Base-by-base conservation (phyloP, 2,329 filamentous ascomycete species). In the Apiospora koreana region DNA sequence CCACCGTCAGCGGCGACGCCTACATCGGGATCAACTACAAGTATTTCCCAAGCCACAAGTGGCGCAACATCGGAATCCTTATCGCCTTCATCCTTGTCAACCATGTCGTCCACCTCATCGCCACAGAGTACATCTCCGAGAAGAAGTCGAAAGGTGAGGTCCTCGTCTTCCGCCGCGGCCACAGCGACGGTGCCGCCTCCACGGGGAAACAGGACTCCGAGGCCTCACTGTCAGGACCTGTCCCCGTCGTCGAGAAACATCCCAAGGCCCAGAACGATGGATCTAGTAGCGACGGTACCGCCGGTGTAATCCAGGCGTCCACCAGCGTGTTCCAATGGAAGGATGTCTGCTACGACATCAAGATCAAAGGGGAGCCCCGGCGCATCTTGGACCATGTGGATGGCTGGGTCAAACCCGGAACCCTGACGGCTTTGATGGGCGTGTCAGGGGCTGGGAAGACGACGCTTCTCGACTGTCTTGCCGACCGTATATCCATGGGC, bases 351-450 rank as follows among this genome's bases (percentile, higher is more conserved):
- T 97, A 87, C 69, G 86, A 89, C 25, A 87, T 90, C 73, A 87
- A 92, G 74, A 93, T 97, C 81, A 95, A 96, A 81, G 86, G 86
- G 1, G 88, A 93, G 73, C 82, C 86, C 0, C 88, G 93, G 21
- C 87, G 92, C 23, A 79, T 97, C 71, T 82, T 97, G 68, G 91
- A 97, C 74, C 84, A 94, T 69, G 92, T 97, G 1, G 89, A 93
- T 74, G 94, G 94, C 6, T 97, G 93, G 93, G 93, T 97, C 69
- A 95, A 95, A 79, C 94, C 94, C 0, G 94, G 94, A 38, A 97
- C 93, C 1, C 83, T 97, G 46, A 97, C 94, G 3, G 94, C 94
- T 1, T 84, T 97, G 1, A 93, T 93, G 91, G 86, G 91, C 80
- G 89, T 90, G 10, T 89, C 88, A 64, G 91, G 92, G 75, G 92